Percentiles rank a stretch among this genome's conserved stretches.
phyloP scores from a whole-genome alignment of 768 basidiomycete species.

The Exsudoporus frostii region DNA sequence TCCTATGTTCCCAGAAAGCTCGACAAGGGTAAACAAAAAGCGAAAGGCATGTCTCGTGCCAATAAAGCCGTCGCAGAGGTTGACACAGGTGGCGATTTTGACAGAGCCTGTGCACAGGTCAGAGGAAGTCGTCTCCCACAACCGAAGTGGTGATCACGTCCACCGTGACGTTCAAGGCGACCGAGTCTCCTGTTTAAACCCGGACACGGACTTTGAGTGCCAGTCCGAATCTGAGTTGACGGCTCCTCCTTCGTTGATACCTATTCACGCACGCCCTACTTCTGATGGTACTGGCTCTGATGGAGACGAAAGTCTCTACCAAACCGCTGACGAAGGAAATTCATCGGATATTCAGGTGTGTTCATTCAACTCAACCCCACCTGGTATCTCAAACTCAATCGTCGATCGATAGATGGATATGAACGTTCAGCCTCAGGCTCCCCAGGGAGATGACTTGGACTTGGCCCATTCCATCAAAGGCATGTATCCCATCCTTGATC shows the following conservation, averaged over 20 bases:
- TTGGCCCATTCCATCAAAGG: slow-evolving; percentile 36
- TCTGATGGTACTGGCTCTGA: not conserved
- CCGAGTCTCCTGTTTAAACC: slow-evolving; percentile 1
- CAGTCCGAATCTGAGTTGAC: slow-evolving; percentile 1
- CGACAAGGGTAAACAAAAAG: slow-evolving; percentile 23
- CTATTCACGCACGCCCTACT: not conserved
- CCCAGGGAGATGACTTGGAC: slow-evolving; percentile 16
- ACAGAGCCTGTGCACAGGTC: slow-evolving; percentile 12
- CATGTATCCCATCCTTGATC: slow-evolving; percentile 53
- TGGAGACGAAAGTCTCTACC: slow-evolving; percentile 13
- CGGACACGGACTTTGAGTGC: slow-evolving; percentile 2
- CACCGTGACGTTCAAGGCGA: not conserved
- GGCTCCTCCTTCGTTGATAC: not conserved
- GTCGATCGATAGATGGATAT: slow-evolving; percentile 18
- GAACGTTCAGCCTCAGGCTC: not conserved
- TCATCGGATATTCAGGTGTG: slow-evolving; percentile 7
- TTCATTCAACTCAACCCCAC: not conserved
- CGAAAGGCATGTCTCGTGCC: slow-evolving; percentile 6
- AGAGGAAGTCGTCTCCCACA: not conserved
- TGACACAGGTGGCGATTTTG: not conserved
- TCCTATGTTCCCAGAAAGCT: not conserved
- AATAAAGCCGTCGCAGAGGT: not conserved
- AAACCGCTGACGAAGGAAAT: slow-evolving; percentile 9
- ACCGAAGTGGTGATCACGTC: not conserved
- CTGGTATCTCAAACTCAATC: not conserved